Conservation (phyloP, 208 protist species). For the Wallacemonas rigidus region DNA sequence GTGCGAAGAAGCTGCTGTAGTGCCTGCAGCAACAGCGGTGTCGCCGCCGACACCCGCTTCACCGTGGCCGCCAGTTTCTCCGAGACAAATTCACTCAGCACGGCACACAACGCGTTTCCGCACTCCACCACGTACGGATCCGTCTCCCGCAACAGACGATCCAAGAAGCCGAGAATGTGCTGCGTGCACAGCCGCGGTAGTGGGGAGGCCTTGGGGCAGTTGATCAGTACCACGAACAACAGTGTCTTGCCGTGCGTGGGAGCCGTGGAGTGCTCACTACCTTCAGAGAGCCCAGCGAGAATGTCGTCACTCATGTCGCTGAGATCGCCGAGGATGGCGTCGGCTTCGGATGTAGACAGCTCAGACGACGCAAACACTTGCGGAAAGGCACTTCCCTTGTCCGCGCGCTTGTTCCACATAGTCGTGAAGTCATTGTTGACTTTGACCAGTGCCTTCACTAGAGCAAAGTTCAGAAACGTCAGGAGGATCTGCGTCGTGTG, state of each 20-base stretch:
- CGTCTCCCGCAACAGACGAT: conserved; percentile 58
- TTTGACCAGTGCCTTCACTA: conserved; percentile 61
- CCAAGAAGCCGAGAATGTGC: conserved; percentile 49
- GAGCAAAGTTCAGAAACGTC: conserved; percentile 69
- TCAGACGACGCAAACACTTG: conserved; percentile 37
- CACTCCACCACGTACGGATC: conserved; percentile 85
- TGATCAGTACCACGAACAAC: conserved; percentile 65
- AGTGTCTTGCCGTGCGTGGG: conserved; percentile 78
- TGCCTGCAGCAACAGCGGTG: conserved; percentile 41
- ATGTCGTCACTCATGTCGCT: conserved; percentile 29
- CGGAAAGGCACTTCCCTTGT: conserved; percentile 22
- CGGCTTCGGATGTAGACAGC: conserved; percentile 23
- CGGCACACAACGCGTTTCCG: conserved; percentile 32
- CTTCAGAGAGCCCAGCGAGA: conserved; percentile 29
- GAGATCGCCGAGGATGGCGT: conserved; percentile 27
- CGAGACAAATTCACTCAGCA: conserved; percentile 58
- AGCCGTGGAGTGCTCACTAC: conserved; percentile 41
- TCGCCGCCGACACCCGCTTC: conserved; percentile 39
- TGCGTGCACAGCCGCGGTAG: conserved; percentile 51
- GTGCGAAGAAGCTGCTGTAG: conserved; percentile 64
- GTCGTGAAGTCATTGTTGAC: conserved; percentile 48
- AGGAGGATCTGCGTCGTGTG: conserved; percentile 79
- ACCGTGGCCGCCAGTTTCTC: conserved; percentile 59
- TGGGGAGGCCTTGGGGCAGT: conserved; percentile 49
- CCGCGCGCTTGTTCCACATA: conserved; percentile 31